Conservation (phyloP, 768 basidiomycete species). For the Mycena albidolilacea region DNA sequence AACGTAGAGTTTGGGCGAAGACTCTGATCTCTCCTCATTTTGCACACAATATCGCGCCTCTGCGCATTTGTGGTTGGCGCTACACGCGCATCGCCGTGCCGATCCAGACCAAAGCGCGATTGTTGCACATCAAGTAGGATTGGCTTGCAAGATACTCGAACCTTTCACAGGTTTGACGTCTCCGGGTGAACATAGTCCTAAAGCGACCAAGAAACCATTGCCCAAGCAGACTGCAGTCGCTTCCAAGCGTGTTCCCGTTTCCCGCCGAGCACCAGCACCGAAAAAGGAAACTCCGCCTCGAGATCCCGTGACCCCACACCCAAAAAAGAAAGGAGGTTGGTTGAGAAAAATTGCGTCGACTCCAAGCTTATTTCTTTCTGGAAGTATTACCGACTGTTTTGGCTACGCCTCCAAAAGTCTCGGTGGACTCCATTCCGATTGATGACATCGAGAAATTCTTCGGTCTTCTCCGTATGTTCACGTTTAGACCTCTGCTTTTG, state of each 20-base stretch:
- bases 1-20: conserved; percentile 52
- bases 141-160: conserved; percentile 66
- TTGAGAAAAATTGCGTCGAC: conserved; percentile 3
- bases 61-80: conserved; percentile 76
- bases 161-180: conserved; percentile 47
- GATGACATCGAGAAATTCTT: conserved; percentile 62
- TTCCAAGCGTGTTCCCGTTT: conserved; percentile 40
- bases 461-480: conserved; percentile 67
- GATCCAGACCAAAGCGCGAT: conserved; percentile 59
- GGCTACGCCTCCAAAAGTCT: conserved; percentile 47
- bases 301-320: conserved; percentile 62
- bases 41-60: conserved; percentile 66
- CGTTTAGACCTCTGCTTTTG: background rate
- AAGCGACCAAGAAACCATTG: conserved; percentile 42
- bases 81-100: conserved; percentile 75
- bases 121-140: conserved; percentile 67
- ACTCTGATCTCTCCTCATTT: conserved; percentile 51
- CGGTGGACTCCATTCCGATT: conserved; percentile 45
- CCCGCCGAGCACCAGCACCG: conserved; percentile 28
- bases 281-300: conserved; percentile 40
- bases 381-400: conserved; percentile 49
- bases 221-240: conserved; percentile 44
- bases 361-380: conserved; percentile 33
- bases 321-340: conserved; percentile 56
- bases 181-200: conserved; percentile 27